Evolutionary conservation across 495 filamentous ascomycete species (phyloP).

Genomic region (Halenospora varia): DNA sequence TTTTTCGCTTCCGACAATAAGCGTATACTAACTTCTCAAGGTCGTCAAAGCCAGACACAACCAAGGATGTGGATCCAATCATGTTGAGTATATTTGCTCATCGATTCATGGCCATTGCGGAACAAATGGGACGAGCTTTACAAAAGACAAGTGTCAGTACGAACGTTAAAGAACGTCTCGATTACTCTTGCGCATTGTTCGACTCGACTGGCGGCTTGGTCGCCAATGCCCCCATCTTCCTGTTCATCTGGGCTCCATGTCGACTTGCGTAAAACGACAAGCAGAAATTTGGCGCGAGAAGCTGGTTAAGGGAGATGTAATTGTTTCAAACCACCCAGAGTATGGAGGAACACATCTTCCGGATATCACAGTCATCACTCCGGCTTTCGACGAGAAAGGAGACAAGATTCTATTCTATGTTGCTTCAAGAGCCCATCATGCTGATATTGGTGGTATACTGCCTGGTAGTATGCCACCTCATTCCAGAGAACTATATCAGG

Average conservation of each 20-base stretch:
- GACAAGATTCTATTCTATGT: constrained; percentile 95
- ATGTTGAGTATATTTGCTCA: constrained; percentile 95
- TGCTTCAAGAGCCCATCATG: constrained; percentile 91
- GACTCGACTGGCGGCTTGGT: constrained; percentile 87
- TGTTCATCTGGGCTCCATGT: constrained; percentile 90
- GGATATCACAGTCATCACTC: constrained; percentile 92
- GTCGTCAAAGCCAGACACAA: constrained; percentile 28
- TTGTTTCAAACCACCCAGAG: constrained; percentile 94
- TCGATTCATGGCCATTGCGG: constrained; percentile 97
- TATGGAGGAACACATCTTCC: constrained; percentile 80
- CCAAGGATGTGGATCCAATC: constrained; percentile 71
- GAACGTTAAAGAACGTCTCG: constrained; percentile 95
- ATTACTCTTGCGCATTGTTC: constrained; percentile 96
- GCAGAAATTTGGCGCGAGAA: constrained; percentile 91
- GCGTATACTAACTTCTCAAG: constrained; percentile 2
- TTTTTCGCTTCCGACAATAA: constrained; percentile 4
- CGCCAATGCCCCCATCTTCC: constrained; percentile 91
- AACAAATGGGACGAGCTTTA: constrained; percentile 93
- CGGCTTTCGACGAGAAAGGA: constrained; percentile 72
- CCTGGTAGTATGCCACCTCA: constrained; percentile 97
- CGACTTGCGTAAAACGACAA: constrained; percentile 89
- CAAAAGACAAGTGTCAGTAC: constrained; percentile 98
- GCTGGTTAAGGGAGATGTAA: constrained; percentile 84
- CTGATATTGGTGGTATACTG: constrained; percentile 94
- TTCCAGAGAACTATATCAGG: constrained; percentile 88